A percentile compares a stretch with the other conserved stretches of the same genome.
Conservation (phyloP, 768 basidiomycete genomes). For the Auriscalpium vulgare region DNA sequence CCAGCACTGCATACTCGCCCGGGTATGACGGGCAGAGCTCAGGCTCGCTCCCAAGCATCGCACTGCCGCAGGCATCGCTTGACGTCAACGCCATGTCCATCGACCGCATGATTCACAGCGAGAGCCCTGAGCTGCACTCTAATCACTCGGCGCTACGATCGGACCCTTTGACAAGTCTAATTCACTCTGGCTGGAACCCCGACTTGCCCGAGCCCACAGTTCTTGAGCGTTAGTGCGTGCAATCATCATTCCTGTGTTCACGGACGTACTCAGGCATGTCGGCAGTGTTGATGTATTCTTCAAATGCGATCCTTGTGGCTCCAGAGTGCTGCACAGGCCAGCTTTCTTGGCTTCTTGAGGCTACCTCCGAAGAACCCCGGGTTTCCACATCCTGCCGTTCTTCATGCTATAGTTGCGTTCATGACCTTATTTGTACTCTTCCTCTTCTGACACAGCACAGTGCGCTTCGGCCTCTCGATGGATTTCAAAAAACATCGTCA, state of each 20-base stretch:
- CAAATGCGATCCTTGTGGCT: slow-evolving; percentile 79
- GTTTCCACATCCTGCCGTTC: slow-evolving; percentile 83
- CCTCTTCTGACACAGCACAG: slow-evolving; percentile 29
- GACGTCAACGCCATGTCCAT: slow-evolving; percentile 15
- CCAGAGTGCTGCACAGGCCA: slow-evolving; percentile 74
- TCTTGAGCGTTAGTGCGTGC: slow-evolving; percentile 66
- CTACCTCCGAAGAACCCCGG: slow-evolving; percentile 72
- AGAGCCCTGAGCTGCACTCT: slow-evolving; percentile 9
- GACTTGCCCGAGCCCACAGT: slow-evolving; percentile 72
- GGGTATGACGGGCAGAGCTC: slow-evolving; percentile 18
- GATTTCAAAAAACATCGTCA: slow-evolving; percentile 62
- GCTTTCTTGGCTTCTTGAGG: slow-evolving; percentile 74
- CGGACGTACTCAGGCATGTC: neutral
- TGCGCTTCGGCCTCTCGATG: slow-evolving; percentile 81
- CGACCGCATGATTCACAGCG: slow-evolving; percentile 14
- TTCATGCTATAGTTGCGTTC: slow-evolving; percentile 77
- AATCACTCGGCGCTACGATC: slow-evolving; percentile 28
- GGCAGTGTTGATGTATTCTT: slow-evolving; percentile 81
- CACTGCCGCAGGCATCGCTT: slow-evolving; percentile 21
- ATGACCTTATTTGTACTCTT: neutral
- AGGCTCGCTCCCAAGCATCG: slow-evolving; percentile 11
- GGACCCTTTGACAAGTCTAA: slow-evolving; percentile 55
- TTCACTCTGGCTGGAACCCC: slow-evolving; percentile 78
- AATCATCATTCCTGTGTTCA: too few species aligned
- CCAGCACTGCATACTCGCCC: slow-evolving; percentile 14